Evolutionary conservation across 2,329 filamentous ascomycete genomes (phyloP), one percentile per base, ranked within the genome.

Genomic region (Ophiostoma angusticollis): DNA sequence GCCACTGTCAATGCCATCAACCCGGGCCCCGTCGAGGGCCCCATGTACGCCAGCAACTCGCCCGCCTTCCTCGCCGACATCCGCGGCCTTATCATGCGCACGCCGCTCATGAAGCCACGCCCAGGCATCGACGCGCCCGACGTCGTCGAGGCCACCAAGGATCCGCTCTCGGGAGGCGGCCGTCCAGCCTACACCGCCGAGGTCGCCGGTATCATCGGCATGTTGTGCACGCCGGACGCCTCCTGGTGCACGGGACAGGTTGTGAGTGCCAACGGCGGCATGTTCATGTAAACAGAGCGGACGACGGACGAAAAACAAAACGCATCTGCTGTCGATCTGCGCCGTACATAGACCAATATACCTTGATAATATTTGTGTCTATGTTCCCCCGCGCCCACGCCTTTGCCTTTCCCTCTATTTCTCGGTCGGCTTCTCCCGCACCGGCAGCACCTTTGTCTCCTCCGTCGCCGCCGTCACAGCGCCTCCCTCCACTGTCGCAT

Each of bases 231-330:
- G 5, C 64, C 67, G 6, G 84, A 89, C 54, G 70, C 72, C n/a
- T 70, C 65, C 7, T 89, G 82, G 82, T 79, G 75, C 52, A 91
- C 83, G 0, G 84, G 84, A 2, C 80, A 79, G 56, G 79, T 86
- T 18, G 72, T 91, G 4, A 83, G 78, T 60, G 81, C 82, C 7
- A 89, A 89, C 53, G 84, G 84, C 1, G 84, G 84, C 6, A 78
- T 85, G 73, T 38, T 64, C 37, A 57, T 59, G 56, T 38, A 52
- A 11, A 22, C 3, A 24, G 12, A 31, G 16, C 7, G 9, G 9
- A 16, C n/a, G 27, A 17, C 25, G 7, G 22, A 25, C 4, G 1
- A 27, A 31, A 32, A 4, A 24, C 8, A 25, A 11, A 24, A n/a
- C n/a, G n/a, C n/a, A n/a, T n/a, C n/a, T n/a, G n/a, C n/a, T n/a